Evolutionary conservation across 768 basidiomycete species (phyloP), one percentile per base, ranked within the genome.

Genomic region (Nidularia sp.): DNA sequence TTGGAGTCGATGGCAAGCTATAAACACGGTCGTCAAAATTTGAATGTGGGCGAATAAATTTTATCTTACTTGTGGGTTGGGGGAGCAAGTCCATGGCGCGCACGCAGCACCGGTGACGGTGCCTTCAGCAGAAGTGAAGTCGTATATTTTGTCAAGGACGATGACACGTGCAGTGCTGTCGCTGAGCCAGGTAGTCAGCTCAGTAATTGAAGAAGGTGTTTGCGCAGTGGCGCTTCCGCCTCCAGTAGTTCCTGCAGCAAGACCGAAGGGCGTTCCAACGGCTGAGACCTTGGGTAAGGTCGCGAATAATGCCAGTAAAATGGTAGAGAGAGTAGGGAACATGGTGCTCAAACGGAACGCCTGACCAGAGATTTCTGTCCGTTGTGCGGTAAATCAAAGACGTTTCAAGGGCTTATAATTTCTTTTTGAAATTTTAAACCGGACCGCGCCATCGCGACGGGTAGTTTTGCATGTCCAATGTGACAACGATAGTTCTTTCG

Each of bases 181-280:
- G 47, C 62, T 59, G 39, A 65, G 49, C 61, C 60, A 65, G 12
- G 57, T 60, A 4, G 60, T 54, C 25, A 65, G 46, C 49, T 65
- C 45, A 7, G 60, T 55, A 5, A 60, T 42, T 29, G 62, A 63
- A 6, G 55, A 51, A n/a, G 63, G 62, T n/a, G 57, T 54, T 3
- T 56, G 52, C 5, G 59, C 45, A 3, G 57, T 53, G 13, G 61
- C 61, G 34, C 48, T 60, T 15, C 62, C 59, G 39, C 59, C 62
- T 5, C 62, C 62, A 6, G 62, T 64, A 5, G 61, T 62, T 0
- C 61, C 62, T 12, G 61, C 44, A 12, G 57, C 61, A 4, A 55
- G 53, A 31, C 60, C 60, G 36, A 60, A 64, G 3, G 59, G 57
- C 29, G 61, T 57, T 12, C 56, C 56, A n/a, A 55, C 56, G 25